phyloP scores from a whole-genome alignment of 2,329 filamentous ascomycete genomes.

The Alternaria sp. region DNA sequence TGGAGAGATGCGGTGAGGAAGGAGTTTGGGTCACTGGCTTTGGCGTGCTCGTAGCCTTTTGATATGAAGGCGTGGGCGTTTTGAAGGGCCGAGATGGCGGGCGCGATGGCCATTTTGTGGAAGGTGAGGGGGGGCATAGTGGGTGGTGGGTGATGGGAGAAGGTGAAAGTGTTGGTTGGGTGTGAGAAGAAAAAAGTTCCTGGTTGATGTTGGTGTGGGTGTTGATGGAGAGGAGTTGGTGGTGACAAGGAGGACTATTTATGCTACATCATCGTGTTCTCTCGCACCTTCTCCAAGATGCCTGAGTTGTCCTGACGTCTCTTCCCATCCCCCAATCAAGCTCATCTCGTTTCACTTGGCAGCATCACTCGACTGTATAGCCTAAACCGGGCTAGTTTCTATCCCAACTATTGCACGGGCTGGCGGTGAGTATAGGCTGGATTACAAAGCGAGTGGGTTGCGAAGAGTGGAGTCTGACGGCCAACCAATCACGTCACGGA shows the following conservation, averaged over 20 bases:
- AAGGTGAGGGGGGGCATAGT: slow-evolving; percentile 39
- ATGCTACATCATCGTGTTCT: neutral
- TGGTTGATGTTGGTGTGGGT: neutral
- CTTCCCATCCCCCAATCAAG: neutral
- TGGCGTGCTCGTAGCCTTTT: slow-evolving; percentile 55
- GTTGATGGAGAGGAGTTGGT: neutral
- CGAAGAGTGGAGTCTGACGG: neutral
- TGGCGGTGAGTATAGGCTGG: neutral
- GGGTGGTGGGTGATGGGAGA: neutral
- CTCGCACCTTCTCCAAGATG: slow-evolving; percentile 1
- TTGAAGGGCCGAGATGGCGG: slow-evolving; percentile 56
- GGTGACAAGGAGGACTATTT: neutral
- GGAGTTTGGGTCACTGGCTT: slow-evolving; percentile 49
- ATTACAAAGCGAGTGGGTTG: slow-evolving; percentile 9
- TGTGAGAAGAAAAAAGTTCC: neutral
- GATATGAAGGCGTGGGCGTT: slow-evolving; percentile 56
- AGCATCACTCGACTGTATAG: slow-evolving; percentile 2
- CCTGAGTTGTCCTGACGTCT: neutral
- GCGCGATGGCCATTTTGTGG: slow-evolving; percentile 52
- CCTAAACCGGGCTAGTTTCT: neutral
- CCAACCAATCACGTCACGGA: neutral
- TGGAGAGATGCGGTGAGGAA: slow-evolving; percentile 56
- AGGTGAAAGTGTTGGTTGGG: neutral
- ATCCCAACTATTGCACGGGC: neutral
- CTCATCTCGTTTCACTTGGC: slow-evolving; percentile 3